A percentile compares a stretch with the other conserved stretches of the same genome.
Evolutionary conservation across 1,284 basidiomycete genomes (phyloP).

Genomic region (Sphagnurus paluster): DNA sequence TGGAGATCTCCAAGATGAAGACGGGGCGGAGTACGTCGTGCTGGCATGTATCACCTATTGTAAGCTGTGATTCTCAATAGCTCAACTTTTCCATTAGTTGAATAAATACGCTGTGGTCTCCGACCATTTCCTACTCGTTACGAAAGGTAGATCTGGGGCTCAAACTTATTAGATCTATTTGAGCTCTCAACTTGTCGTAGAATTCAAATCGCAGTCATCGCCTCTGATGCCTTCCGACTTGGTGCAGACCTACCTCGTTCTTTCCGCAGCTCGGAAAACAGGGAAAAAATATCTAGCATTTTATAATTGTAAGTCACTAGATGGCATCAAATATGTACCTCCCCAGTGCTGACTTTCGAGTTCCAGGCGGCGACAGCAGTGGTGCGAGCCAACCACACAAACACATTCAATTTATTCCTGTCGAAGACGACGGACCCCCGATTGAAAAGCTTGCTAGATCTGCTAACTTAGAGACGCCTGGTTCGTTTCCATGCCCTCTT

Average conservation of each 20-base stretch:
- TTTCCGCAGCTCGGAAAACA: conserved; percentile 65
- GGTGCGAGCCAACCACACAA: conserved; percentile 89
- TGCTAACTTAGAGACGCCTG: conserved; percentile 57
- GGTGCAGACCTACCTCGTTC: conserved; percentile 67
- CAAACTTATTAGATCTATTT: too few species aligned
- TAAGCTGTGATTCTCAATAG: not conserved
- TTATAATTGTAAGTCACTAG: conserved; percentile 69
- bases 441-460: conserved; percentile 67
- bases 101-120: conserved; percentile 86
- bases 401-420: conserved; percentile 80
- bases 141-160: conserved; percentile 70
- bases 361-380: conserved; percentile 70
- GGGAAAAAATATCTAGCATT: conserved; percentile 72
- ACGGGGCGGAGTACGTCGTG: conserved; percentile 67
- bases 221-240: conserved; percentile 80
- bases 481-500: conserved; percentile 34
- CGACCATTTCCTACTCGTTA: conserved; percentile 79
- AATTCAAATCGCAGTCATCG: conserved; percentile 72
- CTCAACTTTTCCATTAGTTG: conserved; percentile 46
- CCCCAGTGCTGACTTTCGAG: not conserved
- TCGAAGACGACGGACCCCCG: conserved; percentile 64
- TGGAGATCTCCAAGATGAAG: conserved; percentile 68
- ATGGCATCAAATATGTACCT: not conserved
- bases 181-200: conserved; percentile 36
- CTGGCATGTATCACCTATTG: conserved; percentile 46